A percentile compares a stretch with the other conserved stretches of the same genome.
These are phyloP conservation scores for Phytophthora agathidicida DNA, from an alignment of 352 stramenopile genomes.

Conservation along the genomic window DNA sequence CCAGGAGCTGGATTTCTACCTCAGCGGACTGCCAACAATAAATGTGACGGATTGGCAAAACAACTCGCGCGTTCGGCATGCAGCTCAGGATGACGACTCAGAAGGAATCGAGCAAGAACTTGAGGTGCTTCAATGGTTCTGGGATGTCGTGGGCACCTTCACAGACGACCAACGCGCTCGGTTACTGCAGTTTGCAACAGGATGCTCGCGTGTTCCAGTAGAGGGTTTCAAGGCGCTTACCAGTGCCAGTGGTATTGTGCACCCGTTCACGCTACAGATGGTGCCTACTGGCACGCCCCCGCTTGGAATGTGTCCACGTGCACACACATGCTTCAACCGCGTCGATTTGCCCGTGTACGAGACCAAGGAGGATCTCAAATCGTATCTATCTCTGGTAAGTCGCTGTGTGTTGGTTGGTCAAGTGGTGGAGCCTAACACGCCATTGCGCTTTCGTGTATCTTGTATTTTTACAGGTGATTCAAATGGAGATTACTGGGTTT, in stretches of 20 bases:
- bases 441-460: constrained; percentile 47
- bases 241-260: constrained; percentile 81
- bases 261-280: constrained; percentile 83
- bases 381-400: constrained; percentile 79
- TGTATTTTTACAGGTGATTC: constrained; percentile 51
- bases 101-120: constrained; percentile 57
- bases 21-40: constrained; percentile 86
- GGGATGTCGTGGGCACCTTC: constrained; percentile 86
- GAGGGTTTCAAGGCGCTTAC: constrained; percentile 83
- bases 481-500: constrained; percentile 89
- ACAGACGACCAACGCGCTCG: constrained; percentile 93
- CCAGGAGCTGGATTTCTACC: constrained; percentile 96
- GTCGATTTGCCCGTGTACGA: constrained; percentile 86
- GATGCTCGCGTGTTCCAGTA: constrained; percentile 94
- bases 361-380: constrained; percentile 85
- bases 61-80: constrained; percentile 68
- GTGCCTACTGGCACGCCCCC: constrained; percentile 50
- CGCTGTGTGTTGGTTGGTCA: neutral
- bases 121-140: constrained; percentile 91
- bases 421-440: too few relatives aligned
- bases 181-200: constrained; percentile 98
- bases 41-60: constrained; percentile 90
- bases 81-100: constrained; percentile 51
- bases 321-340: constrained; percentile 91
- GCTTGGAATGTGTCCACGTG: constrained; percentile 72